Evolutionary conservation across 2,329 filamentous ascomycete genomes (phyloP), one percentile per base, ranked within the genome.

Genomic region (Hymenoscyphus albidus): DNA sequence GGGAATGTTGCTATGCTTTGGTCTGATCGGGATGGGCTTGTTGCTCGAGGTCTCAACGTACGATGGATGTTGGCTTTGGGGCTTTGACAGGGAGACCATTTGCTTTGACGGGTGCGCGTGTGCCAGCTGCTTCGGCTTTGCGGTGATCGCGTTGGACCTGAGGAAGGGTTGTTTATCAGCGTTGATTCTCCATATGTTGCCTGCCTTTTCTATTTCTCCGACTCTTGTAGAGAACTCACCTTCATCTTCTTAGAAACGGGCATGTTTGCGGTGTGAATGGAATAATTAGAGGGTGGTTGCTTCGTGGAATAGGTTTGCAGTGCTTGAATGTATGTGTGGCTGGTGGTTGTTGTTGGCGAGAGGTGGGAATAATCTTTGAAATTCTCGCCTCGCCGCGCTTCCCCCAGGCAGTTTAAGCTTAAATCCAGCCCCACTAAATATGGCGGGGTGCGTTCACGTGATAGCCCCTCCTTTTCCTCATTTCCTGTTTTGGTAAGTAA

Each of bases 11-110:
- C n/a, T 51, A n/a, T 51, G 48, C 5, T 54, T 54, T 27, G 48
- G 13, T 5, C 12, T 9, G 39, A 16, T 10, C 31, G 12, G 27
- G 22, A 38, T 32, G 58, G 31, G 31, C 42, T 16, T 32, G 14
- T 44, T 18, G 44, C 9, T 61, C 48, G 31, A 16, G 22, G 40
- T 16, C 13, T 57, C 39, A 35, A 74, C 77, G 57, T 75, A 81
- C 79, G 70, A 81, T 80, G 9, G 79, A 80, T 38, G 78, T 83
- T n/a, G 79, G 79, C 77, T 83, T 84, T 0, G 80, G 77, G 0
- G 81, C 65, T 77, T 85, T 85, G 67, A 83, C 81, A 1, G 83
- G 83, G 1, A 83, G 78, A 35, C 83, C 83, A 68, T 85, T 85
- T 18, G 82, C 74, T 75, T 84, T 83, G 66, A 84, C 81, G 0